Evolutionary conservation across 2,329 filamentous ascomycete species (phyloP), one percentile per base, ranked within the genome.

Genomic region (Colletotrichum orchidophilum): DNA sequence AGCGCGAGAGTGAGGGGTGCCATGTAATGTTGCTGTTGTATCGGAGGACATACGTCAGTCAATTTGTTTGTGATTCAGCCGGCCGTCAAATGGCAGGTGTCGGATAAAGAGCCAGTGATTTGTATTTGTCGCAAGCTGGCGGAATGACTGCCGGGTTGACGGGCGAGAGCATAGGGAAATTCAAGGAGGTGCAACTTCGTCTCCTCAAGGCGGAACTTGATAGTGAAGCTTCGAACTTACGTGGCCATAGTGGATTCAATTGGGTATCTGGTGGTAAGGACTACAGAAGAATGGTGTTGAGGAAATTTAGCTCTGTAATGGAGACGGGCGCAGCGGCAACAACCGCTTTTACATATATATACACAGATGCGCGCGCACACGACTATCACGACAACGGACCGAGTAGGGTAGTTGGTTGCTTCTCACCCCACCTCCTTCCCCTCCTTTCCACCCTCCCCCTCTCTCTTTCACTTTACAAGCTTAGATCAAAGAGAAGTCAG

Each of bases 11-110:
- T 73, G 92, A 93, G 9, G 91, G 87, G 87, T 96, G 94, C 94
- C 94, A 96, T 82, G 93, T 96, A 82, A 96, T 96, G 88, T 96
- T 96, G 81, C 94, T 96, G 80, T 72, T 13, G 12, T 15, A 29
- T 39, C n/a, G 53, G 39, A 53, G 27, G 5, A 15, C 18, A 52
- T 35, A 8, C 5, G 33, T 70, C 49, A 70, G 66, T 31, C 27
- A 31, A 52, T 15, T 21, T 18, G 11, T n/a, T 12, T 27, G 15
- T 35, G 18, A 11, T n/a, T 12, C 21, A 15, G 31, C 46, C 46
- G 12, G 5, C 26, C 21, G 18, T 46, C 39, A 8, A 27, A 26
- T 15, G 24, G 12, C 15, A n/a, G 50, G 26, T 12, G 50, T 53
- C 31, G 31, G 27, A 33, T 13, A 18, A 57, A 46, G 31, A n/a